Evolutionary conservation across 2,329 filamentous ascomycete genomes (phyloP), one percentile per base, ranked within the genome.

Genomic region (Ophiostoma triangulosporum): DNA sequence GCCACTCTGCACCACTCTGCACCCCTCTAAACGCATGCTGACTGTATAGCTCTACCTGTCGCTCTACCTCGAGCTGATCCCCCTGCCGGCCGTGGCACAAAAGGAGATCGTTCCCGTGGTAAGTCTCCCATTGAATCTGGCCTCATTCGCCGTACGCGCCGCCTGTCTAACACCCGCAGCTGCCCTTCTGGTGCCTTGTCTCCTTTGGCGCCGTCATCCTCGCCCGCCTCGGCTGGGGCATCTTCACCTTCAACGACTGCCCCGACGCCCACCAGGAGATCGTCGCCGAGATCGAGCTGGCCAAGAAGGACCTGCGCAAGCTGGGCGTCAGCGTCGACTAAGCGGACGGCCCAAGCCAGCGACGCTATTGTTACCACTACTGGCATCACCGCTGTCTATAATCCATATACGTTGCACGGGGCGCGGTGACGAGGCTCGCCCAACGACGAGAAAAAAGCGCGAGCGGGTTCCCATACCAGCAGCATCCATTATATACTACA

Each of bases 201-300:
- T 83, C 86, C 22, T 90, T 97, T 65, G 93, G 90, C 69, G 86
- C 90, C 58, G 90, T 89, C 70, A 83, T 98, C 20, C 84, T 98
- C 59, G 88, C 85, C 73, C 88, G 88, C 62, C 84, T 98, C 58
- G 93, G 93, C 63, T 86, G 82, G 73, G 93, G 93, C 59, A 87
- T 98, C 62, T 76, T 95, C 66, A 95, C 88, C 54, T 98, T 98
- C 78, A 93, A 95, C 74, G 90, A 97, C 69, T 88, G 94, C 49
- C 90, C 91, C 53, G 79, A 88, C 57, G 93, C 93, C 51, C 86
- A 97, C 70, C 80, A 83, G 66, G 90, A 96, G 71, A 73, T 98
- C 62, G 88, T 93, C 77, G 74, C 72, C 62, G 86, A 97, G 71
- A 93, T 94, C 64, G 77, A 88, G 58, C 61, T 82, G 68, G 88